phyloP scores from a whole-genome alignment of 306 rosid species.

The Cucurbita argyrosperma region DNA sequence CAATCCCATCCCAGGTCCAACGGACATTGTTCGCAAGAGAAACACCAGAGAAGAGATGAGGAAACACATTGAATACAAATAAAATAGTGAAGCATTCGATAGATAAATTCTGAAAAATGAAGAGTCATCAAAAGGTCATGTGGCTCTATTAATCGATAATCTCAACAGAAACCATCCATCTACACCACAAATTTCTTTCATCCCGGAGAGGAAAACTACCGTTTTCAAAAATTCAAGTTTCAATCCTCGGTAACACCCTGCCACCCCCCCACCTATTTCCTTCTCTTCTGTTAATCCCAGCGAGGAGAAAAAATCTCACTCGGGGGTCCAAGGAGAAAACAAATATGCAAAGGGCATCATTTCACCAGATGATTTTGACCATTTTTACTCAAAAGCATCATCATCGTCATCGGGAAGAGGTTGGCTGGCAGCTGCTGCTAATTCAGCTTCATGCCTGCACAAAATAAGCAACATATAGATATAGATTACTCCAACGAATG shows the following conservation, averaged over 20 bases:
- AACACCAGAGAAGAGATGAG: not conserved
- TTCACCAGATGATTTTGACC: not conserved
- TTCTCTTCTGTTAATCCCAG: not conserved
- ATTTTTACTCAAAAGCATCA: constrained; percentile 17
- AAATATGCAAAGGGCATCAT: not conserved
- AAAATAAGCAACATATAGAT: not conserved
- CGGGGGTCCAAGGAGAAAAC: not conserved
- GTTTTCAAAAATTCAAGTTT: not conserved
- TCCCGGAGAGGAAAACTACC: not conserved
- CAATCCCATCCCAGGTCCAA: no score
- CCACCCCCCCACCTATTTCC: not conserved
- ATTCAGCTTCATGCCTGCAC: constrained; percentile 41
- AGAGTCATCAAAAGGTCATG: not conserved
- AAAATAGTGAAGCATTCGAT: not conserved
- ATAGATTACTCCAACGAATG: not conserved
- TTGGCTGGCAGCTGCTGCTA: constrained; percentile 33
- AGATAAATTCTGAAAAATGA: not conserved
- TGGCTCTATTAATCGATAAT: not conserved
- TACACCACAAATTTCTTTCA: not conserved
- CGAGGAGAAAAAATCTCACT: not conserved
- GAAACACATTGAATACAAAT: not conserved
- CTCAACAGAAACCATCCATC: not conserved
- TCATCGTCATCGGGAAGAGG: constrained; percentile 74
- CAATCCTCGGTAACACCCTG: not conserved
- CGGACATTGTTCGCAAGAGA: no score